Conservation (phyloP, 345 rosid species). For the Dipteronia dyeriana region DNA sequence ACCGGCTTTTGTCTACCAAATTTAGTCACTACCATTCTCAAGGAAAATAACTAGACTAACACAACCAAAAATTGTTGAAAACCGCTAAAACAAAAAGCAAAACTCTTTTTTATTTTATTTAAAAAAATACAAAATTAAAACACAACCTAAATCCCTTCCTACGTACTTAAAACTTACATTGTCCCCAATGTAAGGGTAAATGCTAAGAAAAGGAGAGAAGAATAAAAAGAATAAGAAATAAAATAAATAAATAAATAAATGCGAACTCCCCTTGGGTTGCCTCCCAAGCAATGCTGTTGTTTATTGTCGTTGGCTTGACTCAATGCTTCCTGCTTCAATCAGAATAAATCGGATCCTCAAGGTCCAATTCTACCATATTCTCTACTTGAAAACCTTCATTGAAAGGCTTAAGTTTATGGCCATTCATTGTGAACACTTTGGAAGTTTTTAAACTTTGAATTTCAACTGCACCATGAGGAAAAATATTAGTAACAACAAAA, state of each 20-base stretch:
- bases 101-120: too few species aligned
- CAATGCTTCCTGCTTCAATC: neutral
- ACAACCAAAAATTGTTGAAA: neutral
- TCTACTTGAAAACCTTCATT: neutral
- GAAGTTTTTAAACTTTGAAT: conserved; percentile 7
- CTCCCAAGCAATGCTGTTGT: neutral
- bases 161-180: conserved; percentile 7
- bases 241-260: neutral
- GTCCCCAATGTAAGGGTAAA: conserved; percentile 13
- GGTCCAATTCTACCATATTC: neutral
- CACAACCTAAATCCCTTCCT: neutral
- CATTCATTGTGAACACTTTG: neutral
- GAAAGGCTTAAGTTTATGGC: conserved; percentile 5
- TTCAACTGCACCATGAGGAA: conserved; percentile 4
- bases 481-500: conserved; percentile 1
- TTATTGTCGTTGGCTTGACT: neutral
- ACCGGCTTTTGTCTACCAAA: conserved; percentile 9
- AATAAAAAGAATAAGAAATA: neutral
- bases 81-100: neutral
- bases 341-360: conserved; percentile 6
- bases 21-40: conserved; percentile 13
- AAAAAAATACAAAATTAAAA: neutral
- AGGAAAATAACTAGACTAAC: conserved; percentile 14
- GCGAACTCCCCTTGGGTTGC: conserved; percentile 7
- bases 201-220: conserved; percentile 8